Evolutionary conservation across 2,329 filamentous ascomycete genomes (phyloP).

Genomic region (Epichloe uncinata): DNA sequence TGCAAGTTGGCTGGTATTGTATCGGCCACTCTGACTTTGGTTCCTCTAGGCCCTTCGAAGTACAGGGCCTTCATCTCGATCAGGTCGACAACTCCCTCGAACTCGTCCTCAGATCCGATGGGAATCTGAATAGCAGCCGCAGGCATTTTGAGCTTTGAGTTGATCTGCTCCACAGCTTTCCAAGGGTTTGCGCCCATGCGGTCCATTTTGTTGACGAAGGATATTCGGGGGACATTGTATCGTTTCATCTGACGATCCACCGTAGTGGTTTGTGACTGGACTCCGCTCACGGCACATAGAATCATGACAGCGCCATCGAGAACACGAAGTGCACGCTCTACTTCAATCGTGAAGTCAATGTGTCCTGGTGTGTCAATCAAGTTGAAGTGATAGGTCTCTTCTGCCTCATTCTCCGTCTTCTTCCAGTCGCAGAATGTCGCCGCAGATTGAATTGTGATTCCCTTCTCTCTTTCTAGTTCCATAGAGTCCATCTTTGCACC

Average conservation of each 20-base stretch:
- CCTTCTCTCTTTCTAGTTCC: constrained; percentile 96
- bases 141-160: constrained; percentile 83
- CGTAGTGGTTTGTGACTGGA: constrained; percentile 95
- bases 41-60: constrained; percentile 74
- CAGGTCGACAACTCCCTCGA: constrained; percentile 84
- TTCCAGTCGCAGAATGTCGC: constrained; percentile 97
- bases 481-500: constrained; percentile 99
- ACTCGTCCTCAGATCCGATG: constrained; percentile 83
- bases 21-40: constrained; percentile 59
- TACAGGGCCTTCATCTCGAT: constrained; percentile 89
- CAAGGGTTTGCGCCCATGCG: constrained; percentile 97
- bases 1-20: constrained; percentile 72
- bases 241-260: constrained; percentile 98
- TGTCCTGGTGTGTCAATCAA: constrained; percentile 97
- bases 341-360: constrained; percentile 98
- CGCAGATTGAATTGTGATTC: constrained; percentile 97
- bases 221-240: constrained; percentile 91
- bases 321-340: constrained; percentile 87
- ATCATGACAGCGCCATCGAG: constrained; percentile 98
- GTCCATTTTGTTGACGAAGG: constrained; percentile 99
- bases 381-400: constrained; percentile 93
- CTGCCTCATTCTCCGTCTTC: constrained; percentile 70
- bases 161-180: constrained; percentile 96
- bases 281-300: constrained; percentile 89
- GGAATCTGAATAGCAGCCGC: constrained; percentile 91